Evolutionary conservation across 106 monocot species (phyloP).

Genomic region (Alisma plantagoaquatica): DNA sequence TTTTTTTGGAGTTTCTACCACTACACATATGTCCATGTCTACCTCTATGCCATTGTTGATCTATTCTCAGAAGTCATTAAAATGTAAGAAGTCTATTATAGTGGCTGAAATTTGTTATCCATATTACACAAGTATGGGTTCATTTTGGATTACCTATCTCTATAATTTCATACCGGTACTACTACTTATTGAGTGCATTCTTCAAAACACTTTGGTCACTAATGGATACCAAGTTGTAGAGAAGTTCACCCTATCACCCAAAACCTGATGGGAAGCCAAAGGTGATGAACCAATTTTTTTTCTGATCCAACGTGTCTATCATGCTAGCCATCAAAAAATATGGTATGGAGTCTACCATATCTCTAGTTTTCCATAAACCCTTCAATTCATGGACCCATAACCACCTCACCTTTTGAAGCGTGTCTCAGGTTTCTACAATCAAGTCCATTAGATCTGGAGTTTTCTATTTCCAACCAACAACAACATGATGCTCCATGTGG

Average conservation of each 20-base stretch:
- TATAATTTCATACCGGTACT: background rate
- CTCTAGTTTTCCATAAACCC: background rate
- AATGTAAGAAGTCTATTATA: background rate
- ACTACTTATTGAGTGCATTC: background rate
- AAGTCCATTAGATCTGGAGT: constrained; percentile 4
- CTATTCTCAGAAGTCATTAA: constrained; percentile 5
- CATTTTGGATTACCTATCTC: background rate
- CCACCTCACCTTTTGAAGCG: background rate
- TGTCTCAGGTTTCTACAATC: background rate
- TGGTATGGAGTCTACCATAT: background rate
- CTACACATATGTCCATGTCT: background rate
- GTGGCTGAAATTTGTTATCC: background rate
- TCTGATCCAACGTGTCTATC: background rate
- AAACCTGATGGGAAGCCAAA: background rate
- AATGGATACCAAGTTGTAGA: constrained; percentile 4
- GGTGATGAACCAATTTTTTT: background rate
- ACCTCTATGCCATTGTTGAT: constrained; percentile 1
- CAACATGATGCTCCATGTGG: background rate
- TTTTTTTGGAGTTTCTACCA: background rate
- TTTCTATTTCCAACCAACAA: background rate
- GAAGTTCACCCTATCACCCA: background rate
- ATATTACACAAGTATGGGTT: background rate
- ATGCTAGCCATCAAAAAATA: background rate
- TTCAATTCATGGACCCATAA: background rate
- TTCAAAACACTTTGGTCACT: background rate